Evolutionary conservation across 2,329 filamentous ascomycete species (phyloP).

Genomic region (Calonectria hawksworthii): DNA sequence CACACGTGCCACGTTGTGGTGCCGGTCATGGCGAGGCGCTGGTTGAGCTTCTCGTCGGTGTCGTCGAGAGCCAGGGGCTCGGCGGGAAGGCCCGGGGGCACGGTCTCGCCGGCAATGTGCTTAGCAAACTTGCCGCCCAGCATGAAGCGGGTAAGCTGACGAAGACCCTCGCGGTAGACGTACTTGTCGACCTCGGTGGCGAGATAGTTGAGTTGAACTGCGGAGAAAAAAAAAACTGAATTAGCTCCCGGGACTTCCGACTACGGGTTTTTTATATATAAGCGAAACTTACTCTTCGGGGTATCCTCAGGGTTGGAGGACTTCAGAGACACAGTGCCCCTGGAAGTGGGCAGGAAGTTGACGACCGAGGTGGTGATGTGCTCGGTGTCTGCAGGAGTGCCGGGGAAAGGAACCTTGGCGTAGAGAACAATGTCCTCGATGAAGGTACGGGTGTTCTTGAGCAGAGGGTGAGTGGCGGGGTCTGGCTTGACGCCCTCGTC

Average conservation of each 20-base stretch:
- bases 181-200: conserved; percentile 43
- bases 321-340: conserved; percentile 37
- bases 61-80: conserved; percentile 36
- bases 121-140: conserved; percentile 35
- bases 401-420: conserved; percentile 41
- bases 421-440: conserved; percentile 41
- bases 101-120: conserved; percentile 38
- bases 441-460: conserved; percentile 42
- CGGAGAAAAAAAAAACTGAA: background rate
- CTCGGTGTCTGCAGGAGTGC: conserved; percentile 37
- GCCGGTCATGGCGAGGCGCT: conserved; percentile 36
- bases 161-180: conserved; percentile 40
- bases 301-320: conserved; percentile 37
- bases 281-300: conserved; percentile 37
- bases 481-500: conserved; percentile 51
- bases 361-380: conserved; percentile 42
- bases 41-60: conserved; percentile 38
- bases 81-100: conserved; percentile 30
- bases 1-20: conserved; percentile 67
- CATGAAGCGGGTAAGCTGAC: conserved; percentile 42
- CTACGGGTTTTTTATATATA: background rate
- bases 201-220: conserved; percentile 43
- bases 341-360: conserved; percentile 42
- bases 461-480: conserved; percentile 50
- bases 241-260: conserved; percentile 4